Evolutionary conservation across 495 filamentous ascomycete genomes (phyloP).

Genomic region (Lasiosphaeriaceae sp.): DNA sequence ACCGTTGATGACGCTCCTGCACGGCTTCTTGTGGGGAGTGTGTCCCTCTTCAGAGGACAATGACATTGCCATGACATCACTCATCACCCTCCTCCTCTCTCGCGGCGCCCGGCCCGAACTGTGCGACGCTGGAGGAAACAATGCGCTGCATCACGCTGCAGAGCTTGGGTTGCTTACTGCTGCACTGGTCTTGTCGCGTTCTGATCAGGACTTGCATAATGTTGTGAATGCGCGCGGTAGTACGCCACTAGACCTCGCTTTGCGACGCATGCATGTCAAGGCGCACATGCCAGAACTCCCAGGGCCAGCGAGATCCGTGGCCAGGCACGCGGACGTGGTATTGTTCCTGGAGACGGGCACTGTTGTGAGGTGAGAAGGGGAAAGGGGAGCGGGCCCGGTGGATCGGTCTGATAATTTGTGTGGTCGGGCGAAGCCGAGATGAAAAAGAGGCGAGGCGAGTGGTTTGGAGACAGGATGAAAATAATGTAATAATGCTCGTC

Average conservation of each 20-base stretch:
- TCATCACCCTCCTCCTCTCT: neutral
- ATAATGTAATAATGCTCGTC: too few species aligned
- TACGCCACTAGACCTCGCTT: neutral
- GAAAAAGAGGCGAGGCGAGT: too few species aligned
- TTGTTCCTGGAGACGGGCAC: neutral
- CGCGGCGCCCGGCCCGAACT: constrained; percentile 1
- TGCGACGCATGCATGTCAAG: neutral
- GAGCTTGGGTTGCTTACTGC: neutral
- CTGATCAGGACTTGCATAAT: too few species aligned
- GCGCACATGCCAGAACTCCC: neutral
- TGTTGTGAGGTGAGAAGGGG: too few species aligned
- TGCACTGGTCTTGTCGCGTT: neutral
- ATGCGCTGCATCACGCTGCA: constrained; percentile 7
- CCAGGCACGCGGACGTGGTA: constrained; percentile 2
- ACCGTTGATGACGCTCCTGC: constrained; percentile 2
- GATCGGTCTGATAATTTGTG: too few species aligned
- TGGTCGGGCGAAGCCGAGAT: too few species aligned
- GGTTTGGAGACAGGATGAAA: too few species aligned
- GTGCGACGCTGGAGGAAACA: constrained; percentile 2
- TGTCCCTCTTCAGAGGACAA: neutral
- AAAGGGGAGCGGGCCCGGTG: too few species aligned
- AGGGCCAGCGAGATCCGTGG: neutral
- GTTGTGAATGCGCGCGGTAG: neutral
- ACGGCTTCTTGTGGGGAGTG: neutral
- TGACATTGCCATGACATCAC: too few species aligned